These are phyloP conservation scores for Beta corolliflora DNA, from an alignment of 179 eudicot species.

Conservation along the genomic window DNA sequence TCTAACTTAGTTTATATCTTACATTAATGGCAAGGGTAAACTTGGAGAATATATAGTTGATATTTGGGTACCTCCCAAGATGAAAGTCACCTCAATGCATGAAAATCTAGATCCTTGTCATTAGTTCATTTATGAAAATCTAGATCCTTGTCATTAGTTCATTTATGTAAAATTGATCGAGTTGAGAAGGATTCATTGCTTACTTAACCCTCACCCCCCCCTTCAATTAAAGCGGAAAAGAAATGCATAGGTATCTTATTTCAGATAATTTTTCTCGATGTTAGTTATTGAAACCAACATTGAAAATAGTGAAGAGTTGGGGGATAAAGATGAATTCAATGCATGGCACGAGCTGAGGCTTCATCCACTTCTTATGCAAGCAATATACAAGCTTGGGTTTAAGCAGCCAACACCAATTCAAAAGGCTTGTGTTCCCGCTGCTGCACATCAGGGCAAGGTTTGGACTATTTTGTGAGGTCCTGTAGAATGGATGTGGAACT, in stretches of 20 bases:
- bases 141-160: neutral
- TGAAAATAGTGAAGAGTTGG: conserved; percentile 42
- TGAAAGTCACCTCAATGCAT: neutral
- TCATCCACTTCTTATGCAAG: conserved; percentile 78
- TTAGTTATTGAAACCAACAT: conserved; percentile 36
- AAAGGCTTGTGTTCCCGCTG: conserved; percentile 91
- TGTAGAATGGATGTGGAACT: conserved; percentile 6
- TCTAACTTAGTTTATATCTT: too few relatives aligned
- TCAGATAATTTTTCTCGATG: conserved; percentile 15
- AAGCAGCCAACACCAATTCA: conserved; percentile 97
- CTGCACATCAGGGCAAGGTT: conserved; percentile 98
- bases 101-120: neutral
- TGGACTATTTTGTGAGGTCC: conserved; percentile 15
- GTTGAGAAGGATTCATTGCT: neutral
- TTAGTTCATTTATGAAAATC: neutral
- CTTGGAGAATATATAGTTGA: too few relatives aligned
- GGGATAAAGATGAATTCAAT: conserved; percentile 69
- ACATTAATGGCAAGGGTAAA: too few relatives aligned
- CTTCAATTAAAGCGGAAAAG: neutral
- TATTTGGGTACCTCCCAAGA: neutral
- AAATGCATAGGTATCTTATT: neutral
- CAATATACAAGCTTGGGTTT: conserved; percentile 74
- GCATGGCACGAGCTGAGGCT: conserved; percentile 94
- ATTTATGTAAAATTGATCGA: conserved; percentile 8
- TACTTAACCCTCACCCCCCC: neutral